Evolutionary conservation across 2,329 filamentous ascomycete genomes (phyloP).

Genomic region (Paraphaeosphaeria minitans): DNA sequence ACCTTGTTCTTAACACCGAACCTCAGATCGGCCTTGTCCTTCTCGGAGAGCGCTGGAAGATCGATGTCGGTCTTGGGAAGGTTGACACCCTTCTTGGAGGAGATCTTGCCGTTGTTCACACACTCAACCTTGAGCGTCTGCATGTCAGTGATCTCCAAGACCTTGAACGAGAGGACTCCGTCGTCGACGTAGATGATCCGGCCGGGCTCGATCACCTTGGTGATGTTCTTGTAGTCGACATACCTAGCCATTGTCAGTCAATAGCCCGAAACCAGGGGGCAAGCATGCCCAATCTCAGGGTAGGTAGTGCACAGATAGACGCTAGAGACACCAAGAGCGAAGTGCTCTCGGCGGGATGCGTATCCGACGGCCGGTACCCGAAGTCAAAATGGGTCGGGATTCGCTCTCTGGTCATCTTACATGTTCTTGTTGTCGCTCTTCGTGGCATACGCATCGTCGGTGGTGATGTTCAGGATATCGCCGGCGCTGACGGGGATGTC

Average conservation of each 20-base stretch:
- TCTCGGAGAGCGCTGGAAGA: conserved; percentile 94
- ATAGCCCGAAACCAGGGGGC: not conserved
- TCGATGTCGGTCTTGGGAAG: conserved; percentile 98
- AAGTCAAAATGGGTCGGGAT: no score
- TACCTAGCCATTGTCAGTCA: conserved; percentile 62
- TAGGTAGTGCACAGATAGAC: not conserved
- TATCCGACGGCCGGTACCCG: no score
- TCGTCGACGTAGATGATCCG: conserved; percentile 98
- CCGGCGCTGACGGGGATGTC: conserved; percentile 84
- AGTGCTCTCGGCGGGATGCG: no score
- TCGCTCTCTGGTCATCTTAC: conserved; percentile 58
- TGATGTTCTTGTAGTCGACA: conserved; percentile 99
- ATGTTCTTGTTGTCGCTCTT: conserved; percentile 89
- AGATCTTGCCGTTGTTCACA: conserved; percentile 98
- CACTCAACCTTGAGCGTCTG: conserved; percentile 85
- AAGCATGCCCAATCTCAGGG: not conserved
- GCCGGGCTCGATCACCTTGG: conserved; percentile 90
- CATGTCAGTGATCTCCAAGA: conserved; percentile 83
- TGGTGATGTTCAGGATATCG: conserved; percentile 91
- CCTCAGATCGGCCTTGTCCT: conserved; percentile 90
- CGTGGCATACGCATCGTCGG: conserved; percentile 88
- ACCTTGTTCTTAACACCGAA: conserved; percentile 99
- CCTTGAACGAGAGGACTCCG: conserved; percentile 95
- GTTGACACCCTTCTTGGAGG: conserved; percentile 99
- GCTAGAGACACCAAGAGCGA: no score